Evolutionary conservation across 352 stramenopile species (phyloP).

Genomic region (Phytophthora citricola): DNA sequence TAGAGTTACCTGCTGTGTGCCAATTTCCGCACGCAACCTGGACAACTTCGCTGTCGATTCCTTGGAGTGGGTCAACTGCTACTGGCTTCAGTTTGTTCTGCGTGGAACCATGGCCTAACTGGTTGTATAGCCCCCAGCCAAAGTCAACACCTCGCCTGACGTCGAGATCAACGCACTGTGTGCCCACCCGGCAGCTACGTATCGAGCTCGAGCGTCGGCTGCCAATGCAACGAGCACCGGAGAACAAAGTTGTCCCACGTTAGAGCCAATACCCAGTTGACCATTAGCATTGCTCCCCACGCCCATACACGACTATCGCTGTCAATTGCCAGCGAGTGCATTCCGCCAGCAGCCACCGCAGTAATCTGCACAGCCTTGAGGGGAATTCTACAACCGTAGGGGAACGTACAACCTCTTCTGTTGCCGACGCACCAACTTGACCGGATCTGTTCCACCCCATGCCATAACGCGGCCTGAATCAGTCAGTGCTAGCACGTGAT

Average conservation of each 20-base stretch:
- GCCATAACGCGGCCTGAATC: slow-evolving; percentile 47
- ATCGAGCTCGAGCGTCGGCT: background rate
- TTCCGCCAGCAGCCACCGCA: slow-evolving; percentile 55
- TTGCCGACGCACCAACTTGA: slow-evolving; percentile 37
- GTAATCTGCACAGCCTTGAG: slow-evolving; percentile 12
- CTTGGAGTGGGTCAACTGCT: slow-evolving; percentile 53
- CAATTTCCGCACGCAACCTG: slow-evolving; percentile 75
- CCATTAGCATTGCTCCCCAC: slow-evolving; percentile 72
- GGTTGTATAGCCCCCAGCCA: slow-evolving; percentile 83
- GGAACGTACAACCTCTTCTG: slow-evolving; percentile 13
- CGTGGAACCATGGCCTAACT: slow-evolving; percentile 68
- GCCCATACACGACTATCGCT: slow-evolving; percentile 46
- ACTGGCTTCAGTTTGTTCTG: slow-evolving; percentile 39
- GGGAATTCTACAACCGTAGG: slow-evolving; percentile 42
- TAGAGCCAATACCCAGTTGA: slow-evolving; percentile 51
- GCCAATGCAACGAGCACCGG: slow-evolving; percentile 25
- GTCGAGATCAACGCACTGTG: slow-evolving; percentile 59
- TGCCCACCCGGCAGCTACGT: slow-evolving; percentile 54
- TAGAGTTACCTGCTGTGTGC: slow-evolving; percentile 64
- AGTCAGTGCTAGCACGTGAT: slow-evolving; percentile 62
- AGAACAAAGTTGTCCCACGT: slow-evolving; percentile 3
- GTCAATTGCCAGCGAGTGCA: slow-evolving; percentile 70
- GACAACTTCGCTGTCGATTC: slow-evolving; percentile 54
- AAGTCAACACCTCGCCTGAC: slow-evolving; percentile 55
- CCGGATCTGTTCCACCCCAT: slow-evolving; percentile 61